Evolutionary conservation across 1,284 basidiomycete genomes (phyloP), one percentile per base, ranked within the genome.

Genomic region (Apiotrichum gamsii): DNA sequence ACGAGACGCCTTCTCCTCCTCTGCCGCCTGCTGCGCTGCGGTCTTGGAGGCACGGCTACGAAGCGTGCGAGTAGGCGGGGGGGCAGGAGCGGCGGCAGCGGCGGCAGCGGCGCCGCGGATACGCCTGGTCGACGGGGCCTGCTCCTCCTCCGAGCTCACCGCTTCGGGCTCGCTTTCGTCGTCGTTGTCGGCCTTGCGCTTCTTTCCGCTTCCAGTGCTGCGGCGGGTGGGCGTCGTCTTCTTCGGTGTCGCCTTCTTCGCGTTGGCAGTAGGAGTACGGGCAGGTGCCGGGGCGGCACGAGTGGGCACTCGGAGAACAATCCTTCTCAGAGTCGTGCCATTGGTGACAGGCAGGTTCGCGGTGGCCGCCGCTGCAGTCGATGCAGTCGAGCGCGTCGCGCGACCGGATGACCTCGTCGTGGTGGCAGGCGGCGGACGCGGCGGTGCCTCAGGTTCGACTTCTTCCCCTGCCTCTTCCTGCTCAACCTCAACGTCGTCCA

Each of bases 1-100:
- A 15, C 54, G 49, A 16, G 43, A 49, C 15, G 53, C 47, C 49
- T 51, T 58, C 38, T 54, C 60, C 35, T 52, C 47, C 36, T 64
- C 64, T n/a, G 53, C 51, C 39, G 54, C 34, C 28, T 47, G 33
- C 42, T 60, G 52, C 37, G 56, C 52, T 23, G 52, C 60, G 10
- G 47, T 58, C 52, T 62, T 64, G 10, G 54, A 47, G 5, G 46
- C 54, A 11, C 61, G 54, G 31, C 58, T 61, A 11, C 62, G 49
- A 11, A 62, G 45, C 23, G 55, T 60, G 20, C 63, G 46, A 6
- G 58, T 56, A 2, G 45, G 25, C 8, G 54, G 42, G 9, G 51
- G 31, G 3, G 39, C 14, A 6, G 51, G 19, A 8, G 53, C 33
- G 8, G 45, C 39, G 5, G 38, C 21, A 15, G 45, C 43, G 11